phyloP scores from a whole-genome alignment of 495 filamentous ascomycete species.

The Tuber borchii region DNA sequence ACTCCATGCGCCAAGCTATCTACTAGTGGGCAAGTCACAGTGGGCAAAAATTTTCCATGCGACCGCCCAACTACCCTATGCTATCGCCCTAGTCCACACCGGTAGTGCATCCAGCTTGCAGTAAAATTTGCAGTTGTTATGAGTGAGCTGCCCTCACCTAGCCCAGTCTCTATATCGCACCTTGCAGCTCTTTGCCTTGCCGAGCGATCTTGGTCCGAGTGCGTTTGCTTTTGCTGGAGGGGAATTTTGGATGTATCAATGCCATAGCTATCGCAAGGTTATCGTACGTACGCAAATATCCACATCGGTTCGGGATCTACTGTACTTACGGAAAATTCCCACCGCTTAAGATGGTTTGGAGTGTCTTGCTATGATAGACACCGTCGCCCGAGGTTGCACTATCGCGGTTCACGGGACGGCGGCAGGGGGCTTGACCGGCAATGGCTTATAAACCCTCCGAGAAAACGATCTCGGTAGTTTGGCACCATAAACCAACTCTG shows the following conservation, averaged over 20 bases:
- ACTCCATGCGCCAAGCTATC: too few species aligned
- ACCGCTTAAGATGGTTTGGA: neutral
- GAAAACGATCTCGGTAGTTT: neutral
- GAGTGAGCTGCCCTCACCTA: neutral
- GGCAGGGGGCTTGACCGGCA: neutral
- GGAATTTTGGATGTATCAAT: neutral
- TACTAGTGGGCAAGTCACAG: too few species aligned
- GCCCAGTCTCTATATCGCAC: neutral
- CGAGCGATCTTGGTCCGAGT: neutral
- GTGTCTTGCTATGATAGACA: neutral
- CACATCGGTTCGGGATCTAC: neutral
- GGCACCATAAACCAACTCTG: neutral
- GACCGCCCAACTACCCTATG: too few species aligned
- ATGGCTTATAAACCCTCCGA: neutral
- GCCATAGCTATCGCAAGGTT: neutral
- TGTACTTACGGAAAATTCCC: neutral
- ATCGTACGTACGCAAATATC: neutral
- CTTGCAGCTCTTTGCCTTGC: neutral
- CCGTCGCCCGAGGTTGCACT: neutral
- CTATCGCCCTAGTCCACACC: too few species aligned
- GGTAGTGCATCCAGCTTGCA: neutral
- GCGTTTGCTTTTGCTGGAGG: neutral
- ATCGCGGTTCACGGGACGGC: neutral
- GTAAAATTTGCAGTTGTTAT: neutral
- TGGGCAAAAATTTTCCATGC: too few species aligned